Evolutionary conservation across 2,329 filamentous ascomycete species (phyloP).

Genomic region (Ophiostoma perfectum): DNA sequence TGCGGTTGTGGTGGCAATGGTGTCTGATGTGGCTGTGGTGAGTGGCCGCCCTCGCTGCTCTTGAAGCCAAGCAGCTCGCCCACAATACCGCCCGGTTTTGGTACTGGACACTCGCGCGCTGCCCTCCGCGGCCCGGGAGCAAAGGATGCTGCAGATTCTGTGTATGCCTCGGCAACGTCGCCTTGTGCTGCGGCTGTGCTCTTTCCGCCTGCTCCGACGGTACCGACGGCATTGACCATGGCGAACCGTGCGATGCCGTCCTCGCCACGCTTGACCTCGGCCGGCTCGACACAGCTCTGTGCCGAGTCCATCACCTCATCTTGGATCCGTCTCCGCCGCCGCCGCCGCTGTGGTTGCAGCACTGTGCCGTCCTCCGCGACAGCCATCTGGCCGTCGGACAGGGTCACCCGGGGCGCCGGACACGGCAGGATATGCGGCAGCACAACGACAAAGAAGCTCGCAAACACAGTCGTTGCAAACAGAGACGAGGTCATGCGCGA

Average conservation of each 20-base stretch:
- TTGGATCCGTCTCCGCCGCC: slow-evolving; percentile 35
- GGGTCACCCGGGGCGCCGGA: slow-evolving; percentile 69
- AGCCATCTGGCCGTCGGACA: slow-evolving; percentile 61
- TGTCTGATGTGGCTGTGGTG: not conserved
- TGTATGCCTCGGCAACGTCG: not conserved
- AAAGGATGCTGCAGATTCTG: slow-evolving; percentile 31
- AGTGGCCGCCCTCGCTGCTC: slow-evolving; percentile 9
- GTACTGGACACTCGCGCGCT: slow-evolving; percentile 77
- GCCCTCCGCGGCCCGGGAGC: slow-evolving; percentile 41
- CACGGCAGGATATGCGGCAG: slow-evolving; percentile 88
- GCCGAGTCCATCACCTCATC: slow-evolving; percentile 8
- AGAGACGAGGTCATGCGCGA: slow-evolving; percentile 90
- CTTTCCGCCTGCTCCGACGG: slow-evolving; percentile 14
- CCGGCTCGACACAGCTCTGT: slow-evolving; percentile 8
- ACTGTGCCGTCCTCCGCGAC: slow-evolving; percentile 41
- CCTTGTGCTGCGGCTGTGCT: not conserved
- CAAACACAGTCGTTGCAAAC: slow-evolving; percentile 85
- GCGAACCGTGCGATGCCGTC: slow-evolving; percentile 48
- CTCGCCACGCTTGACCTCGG: slow-evolving; percentile 37
- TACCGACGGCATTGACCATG: slow-evolving; percentile 25
- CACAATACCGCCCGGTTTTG: slow-evolving; percentile 70
- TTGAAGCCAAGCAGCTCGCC: slow-evolving; percentile 57
- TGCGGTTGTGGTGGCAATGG: not conserved
- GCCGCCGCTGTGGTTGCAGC: slow-evolving; percentile 34
- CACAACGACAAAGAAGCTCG: slow-evolving; percentile 87